A percentile compares a stretch with the other conserved stretches of the same genome.
These are phyloP conservation scores for Aechmea fasciata DNA, from an alignment of 176 grass and related monocot genomes.

Conservation along the genomic window DNA sequence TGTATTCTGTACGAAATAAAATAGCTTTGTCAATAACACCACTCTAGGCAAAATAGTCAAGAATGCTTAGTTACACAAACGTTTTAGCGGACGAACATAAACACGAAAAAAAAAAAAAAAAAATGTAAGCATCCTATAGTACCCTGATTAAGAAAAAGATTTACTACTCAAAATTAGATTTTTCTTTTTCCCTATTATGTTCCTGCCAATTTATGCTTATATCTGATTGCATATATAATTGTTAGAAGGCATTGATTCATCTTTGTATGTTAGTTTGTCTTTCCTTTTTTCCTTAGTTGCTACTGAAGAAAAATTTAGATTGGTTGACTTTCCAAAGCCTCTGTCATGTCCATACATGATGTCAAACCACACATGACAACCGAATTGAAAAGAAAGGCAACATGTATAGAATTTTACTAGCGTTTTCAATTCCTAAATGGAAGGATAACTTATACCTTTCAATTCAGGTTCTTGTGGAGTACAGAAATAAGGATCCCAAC, in stretches of 20 bases:
- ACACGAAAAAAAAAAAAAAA: too few relatives aligned
- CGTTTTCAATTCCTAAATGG: slow-evolving; percentile 3
- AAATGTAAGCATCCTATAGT: too few relatives aligned
- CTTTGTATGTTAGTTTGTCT: not conserved
- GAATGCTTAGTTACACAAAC: too few relatives aligned
- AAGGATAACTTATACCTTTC: slow-evolving; percentile 4
- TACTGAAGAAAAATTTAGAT: not conserved
- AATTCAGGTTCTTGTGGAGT: slow-evolving; percentile 80
- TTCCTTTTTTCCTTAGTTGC: not conserved
- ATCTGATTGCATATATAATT: too few relatives aligned
- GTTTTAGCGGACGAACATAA: too few relatives aligned
- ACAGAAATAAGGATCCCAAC: slow-evolving; percentile 79
- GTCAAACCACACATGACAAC: not conserved
- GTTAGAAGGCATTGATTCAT: not conserved
- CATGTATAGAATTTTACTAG: not conserved
- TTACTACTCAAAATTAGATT: too few relatives aligned
- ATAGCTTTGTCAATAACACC: too few relatives aligned
- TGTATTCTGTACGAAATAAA: too few relatives aligned
- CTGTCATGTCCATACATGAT: not conserved
- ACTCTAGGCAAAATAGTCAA: too few relatives aligned
- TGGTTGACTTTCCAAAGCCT: not conserved
- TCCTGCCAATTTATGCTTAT: too few relatives aligned
- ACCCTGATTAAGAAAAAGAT: too few relatives aligned
- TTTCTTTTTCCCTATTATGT: too few relatives aligned
- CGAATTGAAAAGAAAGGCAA: not conserved